Conservation (phyloP, 1,139 yeast species). For the Petasospora fabianii region DNA sequence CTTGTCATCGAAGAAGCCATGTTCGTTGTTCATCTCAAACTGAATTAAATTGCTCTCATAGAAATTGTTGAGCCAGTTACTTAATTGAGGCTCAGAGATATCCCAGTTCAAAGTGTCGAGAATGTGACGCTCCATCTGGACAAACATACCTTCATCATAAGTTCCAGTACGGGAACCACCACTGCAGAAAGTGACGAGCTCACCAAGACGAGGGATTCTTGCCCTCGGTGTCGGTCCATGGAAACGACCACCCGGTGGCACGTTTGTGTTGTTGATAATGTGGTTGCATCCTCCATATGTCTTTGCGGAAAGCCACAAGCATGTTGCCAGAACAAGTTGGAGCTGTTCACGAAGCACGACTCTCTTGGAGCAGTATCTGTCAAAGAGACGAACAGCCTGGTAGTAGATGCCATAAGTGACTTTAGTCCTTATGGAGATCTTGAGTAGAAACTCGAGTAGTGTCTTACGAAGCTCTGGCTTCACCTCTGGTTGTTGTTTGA, state of each 20-base stretch:
- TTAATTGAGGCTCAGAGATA: conserved; percentile 53
- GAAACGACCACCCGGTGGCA: conserved; percentile 55
- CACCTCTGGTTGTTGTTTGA: conserved; percentile 62
- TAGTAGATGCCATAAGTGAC: conserved; percentile 58
- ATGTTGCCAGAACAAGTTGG: conserved; percentile 60
- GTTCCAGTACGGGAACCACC: conserved; percentile 35
- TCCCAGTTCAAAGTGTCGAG: conserved; percentile 61
- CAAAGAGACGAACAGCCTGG: conserved; percentile 57
- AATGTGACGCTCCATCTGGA: conserved; percentile 54
- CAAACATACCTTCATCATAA: conserved; percentile 57
- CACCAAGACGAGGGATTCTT: conserved; percentile 60
- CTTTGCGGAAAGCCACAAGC: conserved; percentile 64
- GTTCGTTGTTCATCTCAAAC: conserved; percentile 32
- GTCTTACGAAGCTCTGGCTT: conserved; percentile 45
- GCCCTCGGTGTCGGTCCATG: conserved; percentile 65
- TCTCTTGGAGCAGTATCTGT: conserved; percentile 63
- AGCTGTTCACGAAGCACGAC: conserved; percentile 59
- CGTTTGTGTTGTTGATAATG: conserved; percentile 47
- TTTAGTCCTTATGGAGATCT: conserved; percentile 55
- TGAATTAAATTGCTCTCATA: conserved; percentile 38
- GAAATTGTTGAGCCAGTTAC: conserved; percentile 44
- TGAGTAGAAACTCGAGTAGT: conserved; percentile 54
- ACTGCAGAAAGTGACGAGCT: conserved; percentile 52
- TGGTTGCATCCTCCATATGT: conserved; percentile 70
- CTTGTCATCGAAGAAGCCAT: conserved; percentile 16